Evolutionary conservation across 139 green algal species (phyloP).

Genomic region (Tetradesmus lagerheimii): DNA sequence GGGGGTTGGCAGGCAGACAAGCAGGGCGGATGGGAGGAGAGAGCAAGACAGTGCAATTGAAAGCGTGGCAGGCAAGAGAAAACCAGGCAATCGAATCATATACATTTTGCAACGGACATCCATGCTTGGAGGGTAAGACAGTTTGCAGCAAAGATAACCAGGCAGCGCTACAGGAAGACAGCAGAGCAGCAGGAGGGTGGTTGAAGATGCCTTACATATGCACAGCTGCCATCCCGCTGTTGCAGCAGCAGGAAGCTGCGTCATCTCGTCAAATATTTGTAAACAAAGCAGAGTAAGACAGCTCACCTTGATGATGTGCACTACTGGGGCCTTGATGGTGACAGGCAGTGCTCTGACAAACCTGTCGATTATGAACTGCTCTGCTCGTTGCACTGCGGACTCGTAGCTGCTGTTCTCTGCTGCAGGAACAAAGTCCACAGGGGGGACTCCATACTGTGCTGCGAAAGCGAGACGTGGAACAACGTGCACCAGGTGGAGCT

Average conservation of each 20-base stretch:
- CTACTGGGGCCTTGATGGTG: slow-evolving; percentile 56
- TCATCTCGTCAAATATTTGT: not conserved
- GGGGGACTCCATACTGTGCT: slow-evolving; percentile 60
- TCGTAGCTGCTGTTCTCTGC: slow-evolving; percentile 64
- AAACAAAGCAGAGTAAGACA: not conserved
- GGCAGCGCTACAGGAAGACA: not conserved
- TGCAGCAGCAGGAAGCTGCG: not conserved
- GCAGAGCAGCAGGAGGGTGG: too few relatives aligned
- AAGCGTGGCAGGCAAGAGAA: not conserved
- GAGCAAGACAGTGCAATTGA: not conserved
- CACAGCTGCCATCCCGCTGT: not conserved
- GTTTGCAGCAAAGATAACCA: not conserved
- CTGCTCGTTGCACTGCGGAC: slow-evolving; percentile 59
- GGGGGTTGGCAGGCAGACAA: not conserved
- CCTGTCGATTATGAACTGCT: slow-evolving; percentile 70
- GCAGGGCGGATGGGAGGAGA: not conserved
- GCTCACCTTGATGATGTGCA: slow-evolving; percentile 75
- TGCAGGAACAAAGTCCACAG: slow-evolving; percentile 72
- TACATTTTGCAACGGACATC: too few relatives aligned
- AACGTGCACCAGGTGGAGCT: slow-evolving; percentile 70
- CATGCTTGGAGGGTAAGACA: too few relatives aligned
- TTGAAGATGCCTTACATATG: not conserved
- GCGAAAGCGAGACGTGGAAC: slow-evolving; percentile 63
- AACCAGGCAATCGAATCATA: too few relatives aligned
- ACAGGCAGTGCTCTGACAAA: slow-evolving; percentile 55